Evolutionary conservation across 805 yeast genomes (phyloP).

Genomic region (Metschnikowia similis): DNA sequence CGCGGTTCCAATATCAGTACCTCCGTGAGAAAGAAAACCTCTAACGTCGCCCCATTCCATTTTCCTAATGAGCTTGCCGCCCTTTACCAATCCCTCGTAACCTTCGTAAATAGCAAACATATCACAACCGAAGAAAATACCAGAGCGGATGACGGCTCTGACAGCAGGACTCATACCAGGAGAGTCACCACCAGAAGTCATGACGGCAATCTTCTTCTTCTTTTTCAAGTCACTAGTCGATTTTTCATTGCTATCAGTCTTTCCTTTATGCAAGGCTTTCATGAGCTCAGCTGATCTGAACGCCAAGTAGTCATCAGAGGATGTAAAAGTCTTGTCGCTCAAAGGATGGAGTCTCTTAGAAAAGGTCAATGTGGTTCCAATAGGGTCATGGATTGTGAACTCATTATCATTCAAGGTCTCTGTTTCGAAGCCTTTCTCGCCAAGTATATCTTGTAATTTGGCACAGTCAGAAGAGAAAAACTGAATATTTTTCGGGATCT

Average conservation of each 20-base stretch:
- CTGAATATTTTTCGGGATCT: conserved; percentile 18
- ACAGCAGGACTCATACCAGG: conserved; percentile 98
- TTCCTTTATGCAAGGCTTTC: conserved; percentile 7
- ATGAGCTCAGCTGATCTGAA: conserved; percentile 22
- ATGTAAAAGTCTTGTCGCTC: conserved; percentile 16
- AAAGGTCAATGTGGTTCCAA: conserved; percentile 30
- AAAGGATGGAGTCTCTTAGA: conserved; percentile 21
- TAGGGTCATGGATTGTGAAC: conserved; percentile 25
- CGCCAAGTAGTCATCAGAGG: conserved; percentile 28
- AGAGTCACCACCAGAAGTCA: conserved; percentile 99
- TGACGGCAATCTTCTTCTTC: conserved; percentile 66
- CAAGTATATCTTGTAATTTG: conserved; percentile 19
- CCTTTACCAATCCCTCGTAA: conserved; percentile 85
- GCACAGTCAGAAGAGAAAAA: conserved; percentile 32
- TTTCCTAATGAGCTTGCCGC: conserved; percentile 71
- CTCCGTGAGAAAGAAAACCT: conserved; percentile 89
- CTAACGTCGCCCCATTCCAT: conserved; percentile 94
- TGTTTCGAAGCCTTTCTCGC: conserved; percentile 3
- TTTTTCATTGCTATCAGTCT: background rate
- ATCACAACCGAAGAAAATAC: conserved; percentile 82
- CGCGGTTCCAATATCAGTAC: conserved; percentile 96
- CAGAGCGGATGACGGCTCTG: conserved; percentile 91
- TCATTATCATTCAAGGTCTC: conserved; percentile 8
- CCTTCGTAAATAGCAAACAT: conserved; percentile 93
- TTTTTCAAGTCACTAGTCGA: background rate